Evolutionary conservation across 2,329 filamentous ascomycete genomes (phyloP), one percentile per base, ranked within the genome.

Genomic region (Exophiala sideris): DNA sequence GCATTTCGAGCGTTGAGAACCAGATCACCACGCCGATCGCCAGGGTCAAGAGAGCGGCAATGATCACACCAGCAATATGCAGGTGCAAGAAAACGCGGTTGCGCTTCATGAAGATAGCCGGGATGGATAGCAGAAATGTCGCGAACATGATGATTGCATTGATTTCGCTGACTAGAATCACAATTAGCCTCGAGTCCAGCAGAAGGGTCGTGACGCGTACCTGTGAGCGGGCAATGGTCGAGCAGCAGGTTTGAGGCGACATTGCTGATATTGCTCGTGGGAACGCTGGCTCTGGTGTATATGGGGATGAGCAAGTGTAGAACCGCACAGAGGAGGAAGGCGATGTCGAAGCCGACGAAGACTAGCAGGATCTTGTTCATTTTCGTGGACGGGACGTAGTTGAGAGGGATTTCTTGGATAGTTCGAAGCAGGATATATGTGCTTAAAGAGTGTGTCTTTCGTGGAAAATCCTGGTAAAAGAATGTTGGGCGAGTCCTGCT

Each of bases 121-220:
- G 87, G 12, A 94, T 71, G 5, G 86, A 87, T 57, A 85, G 68
- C 51, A 85, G 64, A 70, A 90, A 90, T 20, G 85, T 84, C 63
- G 83, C 66, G 69, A 92, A 84, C 67, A 91, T 81, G 65, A 91
- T 76, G 64, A 85, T 77, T 57, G 85, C 81, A 69, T 91, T 91
- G 66, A 79, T 84, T 59, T 91, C 83, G 55, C 84, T 86, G 48
- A 84, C 87, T 81, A 58, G 47, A 39, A 12, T 66, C 59, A 66
- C 64, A 10, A 20, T 29, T 45, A 36, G n/a, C 34, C 18, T 33
- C 14, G n/a, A 41, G 12, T 32, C 6, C 14, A 20, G 33, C 32
- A 34, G 16, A 39, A 18, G 38, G 7, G 32, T 3, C 35, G 36
- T 12, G 12, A 34, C 1, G 67, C 74, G 62, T 69, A 81, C 79